A percentile compares a stretch with the other conserved stretches of the same genome.
Conservation (phyloP, 768 basidiomycete species). For the Suillus sp. region DNA sequence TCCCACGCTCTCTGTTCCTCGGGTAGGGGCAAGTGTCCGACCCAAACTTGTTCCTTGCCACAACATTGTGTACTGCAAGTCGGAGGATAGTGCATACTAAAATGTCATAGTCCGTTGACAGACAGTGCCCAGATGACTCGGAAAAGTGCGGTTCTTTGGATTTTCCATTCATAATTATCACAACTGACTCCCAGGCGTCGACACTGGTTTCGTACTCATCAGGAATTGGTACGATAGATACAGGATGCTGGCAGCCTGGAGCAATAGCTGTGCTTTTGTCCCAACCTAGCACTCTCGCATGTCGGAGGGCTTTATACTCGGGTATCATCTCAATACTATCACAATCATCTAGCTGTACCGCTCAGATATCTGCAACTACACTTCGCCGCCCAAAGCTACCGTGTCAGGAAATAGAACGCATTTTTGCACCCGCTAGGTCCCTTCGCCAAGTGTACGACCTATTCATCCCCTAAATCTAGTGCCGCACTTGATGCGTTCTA, state of each 20-base stretch:
- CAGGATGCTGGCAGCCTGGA: not conserved
- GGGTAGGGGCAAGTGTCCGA: not conserved
- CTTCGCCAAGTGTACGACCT: not conserved
- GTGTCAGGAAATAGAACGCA: not conserved
- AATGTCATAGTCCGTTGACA: not conserved
- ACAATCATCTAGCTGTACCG: not conserved
- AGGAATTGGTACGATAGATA: not conserved
- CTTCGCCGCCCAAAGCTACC: not conserved
- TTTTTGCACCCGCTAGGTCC: not conserved
- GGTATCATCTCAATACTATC: not conserved
- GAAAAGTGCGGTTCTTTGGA: not conserved
- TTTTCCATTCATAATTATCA: not conserved
- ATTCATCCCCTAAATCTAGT: not conserved
- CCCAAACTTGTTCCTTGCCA: not conserved
- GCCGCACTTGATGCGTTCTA: not conserved
- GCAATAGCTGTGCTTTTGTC: not conserved
- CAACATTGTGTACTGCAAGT: not conserved
- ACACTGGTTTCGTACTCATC: slow-evolving; percentile 1
- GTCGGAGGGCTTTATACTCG: too few relatives aligned
- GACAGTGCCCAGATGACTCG: not conserved
- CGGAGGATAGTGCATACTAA: not conserved
- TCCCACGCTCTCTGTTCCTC: not conserved
- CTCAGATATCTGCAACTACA: not conserved
- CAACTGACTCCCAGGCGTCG: not conserved
- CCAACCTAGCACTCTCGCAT: not conserved